phyloP scores from a whole-genome alignment of 306 rosid species.

The Quercus engelmannii region DNA sequence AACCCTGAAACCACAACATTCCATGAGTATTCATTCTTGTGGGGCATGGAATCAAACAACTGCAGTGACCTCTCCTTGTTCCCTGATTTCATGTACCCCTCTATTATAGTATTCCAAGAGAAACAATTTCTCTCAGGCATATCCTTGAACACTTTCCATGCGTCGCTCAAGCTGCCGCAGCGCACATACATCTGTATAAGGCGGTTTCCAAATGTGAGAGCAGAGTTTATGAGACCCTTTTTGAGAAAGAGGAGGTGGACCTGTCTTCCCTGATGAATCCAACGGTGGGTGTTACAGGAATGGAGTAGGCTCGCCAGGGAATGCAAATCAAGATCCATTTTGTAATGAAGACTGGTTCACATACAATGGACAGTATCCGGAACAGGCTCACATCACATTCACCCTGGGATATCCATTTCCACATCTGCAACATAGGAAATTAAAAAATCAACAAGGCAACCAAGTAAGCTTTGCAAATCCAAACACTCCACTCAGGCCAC shows the following conservation, averaged over 20 bases:
- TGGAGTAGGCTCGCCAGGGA: slow-evolving; percentile 43
- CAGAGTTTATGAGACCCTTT: slow-evolving; percentile 44
- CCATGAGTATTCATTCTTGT: slow-evolving; percentile 58
- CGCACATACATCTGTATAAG: slow-evolving; percentile 57
- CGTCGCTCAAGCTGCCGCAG: slow-evolving; percentile 34
- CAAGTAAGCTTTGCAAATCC: background rate
- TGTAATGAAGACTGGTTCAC: slow-evolving; percentile 14
- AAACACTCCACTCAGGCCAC: background rate
- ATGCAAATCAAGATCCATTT: slow-evolving; percentile 37
- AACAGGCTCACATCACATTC: slow-evolving; percentile 73
- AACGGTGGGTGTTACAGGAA: slow-evolving; percentile 29
- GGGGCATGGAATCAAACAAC: slow-evolving; percentile 55
- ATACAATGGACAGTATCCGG: slow-evolving; percentile 63
- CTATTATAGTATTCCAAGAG: slow-evolving; percentile 63
- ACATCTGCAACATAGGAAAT: slow-evolving; percentile 43
- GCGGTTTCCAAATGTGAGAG: slow-evolving; percentile 48
- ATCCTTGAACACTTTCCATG: slow-evolving; percentile 53
- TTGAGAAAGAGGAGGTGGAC: slow-evolving; percentile 57
- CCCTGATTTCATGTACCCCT: slow-evolving; percentile 53
- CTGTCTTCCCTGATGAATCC: slow-evolving; percentile 43
- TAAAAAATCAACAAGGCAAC: slow-evolving; percentile 13
- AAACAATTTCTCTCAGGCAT: slow-evolving; percentile 56
- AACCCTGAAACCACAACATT: slow-evolving; percentile 49
- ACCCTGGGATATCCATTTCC: slow-evolving; percentile 71
- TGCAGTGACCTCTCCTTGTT: slow-evolving; percentile 37